Base-by-base conservation (phyloP, 805 yeast genomes). In the Spathaspora arborariae region DNA sequence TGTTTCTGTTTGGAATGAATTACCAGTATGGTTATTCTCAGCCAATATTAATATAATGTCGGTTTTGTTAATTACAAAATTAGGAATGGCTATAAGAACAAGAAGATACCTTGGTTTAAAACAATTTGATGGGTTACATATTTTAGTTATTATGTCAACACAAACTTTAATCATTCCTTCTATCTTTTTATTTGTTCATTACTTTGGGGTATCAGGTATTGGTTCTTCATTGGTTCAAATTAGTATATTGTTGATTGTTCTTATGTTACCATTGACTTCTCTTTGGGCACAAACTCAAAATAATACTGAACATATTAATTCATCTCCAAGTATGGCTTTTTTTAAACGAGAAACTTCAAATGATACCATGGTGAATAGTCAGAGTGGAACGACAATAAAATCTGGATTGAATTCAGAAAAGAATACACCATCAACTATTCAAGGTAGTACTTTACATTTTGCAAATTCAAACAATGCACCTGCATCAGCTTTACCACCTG, bases 91-190 rank as follows among this genome's bases (percentile, higher is more conserved):
- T 0, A 77, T 88, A 20, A 74, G 81, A 47, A 76, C 88, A 4
- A 78, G 99, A 63, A 74, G 89, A 45, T 78, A 69, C 51, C 62
- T 91, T 42, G 99, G 99, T 0, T 69, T 89, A 49, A 81, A 76
- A 58, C 96, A 88, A 60, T 88, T 91, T 58, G 91, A 85, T 51
- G 81, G 87, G 20, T 80, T 87, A 61, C 96, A 89, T 61, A 80
- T 90, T 30, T 65, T 94, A 39, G 66, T 88, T 48, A 84, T 91
- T 45, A 88, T 88, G 92, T 70, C 88, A 0, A 66, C 81, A 11
- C 98, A 94, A 63, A 82, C 96, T 0, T 78, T 91, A 75, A 62
- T 90, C 8, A 67, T 88, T 16, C 97, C 98, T 2, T 79, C 94
- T 0, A 63, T 83, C 9, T 55, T 92, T 42, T 78, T 85, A 26